Conservation (phyloP, 306 rosid species). For the Vigna mungo region DNA sequence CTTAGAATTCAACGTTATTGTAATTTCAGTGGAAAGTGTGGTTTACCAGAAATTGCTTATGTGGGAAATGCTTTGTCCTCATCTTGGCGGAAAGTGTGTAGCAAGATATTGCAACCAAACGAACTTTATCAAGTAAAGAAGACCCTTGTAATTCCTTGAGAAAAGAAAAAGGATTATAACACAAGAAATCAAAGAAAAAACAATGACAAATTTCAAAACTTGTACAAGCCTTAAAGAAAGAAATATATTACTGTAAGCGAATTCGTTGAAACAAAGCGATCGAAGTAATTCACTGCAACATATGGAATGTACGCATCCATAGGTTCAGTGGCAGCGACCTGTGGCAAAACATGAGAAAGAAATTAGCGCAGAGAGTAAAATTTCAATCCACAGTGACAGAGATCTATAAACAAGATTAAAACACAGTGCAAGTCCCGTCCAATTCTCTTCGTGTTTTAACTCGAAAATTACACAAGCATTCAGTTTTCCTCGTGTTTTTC, state of each 20-base stretch:
- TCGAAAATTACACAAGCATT: not conserved
- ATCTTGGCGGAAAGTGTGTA: slow-evolving; percentile 32
- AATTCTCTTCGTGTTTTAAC: not conserved
- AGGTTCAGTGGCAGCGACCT: not conserved
- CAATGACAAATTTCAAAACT: not conserved
- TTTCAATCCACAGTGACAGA: not conserved
- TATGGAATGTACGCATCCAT: slow-evolving; percentile 18
- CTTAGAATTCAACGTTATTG: not conserved
- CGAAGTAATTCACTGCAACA: slow-evolving; percentile 42
- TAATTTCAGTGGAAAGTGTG: not conserved
- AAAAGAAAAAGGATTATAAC: slow-evolving; percentile 6
- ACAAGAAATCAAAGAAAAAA: not conserved
- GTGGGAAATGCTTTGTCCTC: not conserved
- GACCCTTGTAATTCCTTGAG: not conserved
- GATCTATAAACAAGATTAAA: not conserved
- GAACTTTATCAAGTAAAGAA: not conserved
- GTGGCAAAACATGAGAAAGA: slow-evolving; percentile 4
- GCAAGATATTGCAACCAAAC: slow-evolving; percentile 24
- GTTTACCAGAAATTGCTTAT: slow-evolving; percentile 6
- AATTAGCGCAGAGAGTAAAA: slow-evolving; percentile 1
- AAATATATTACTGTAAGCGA: not conserved
- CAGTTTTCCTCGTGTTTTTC: not conserved
- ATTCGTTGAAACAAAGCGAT: slow-evolving; percentile 13
- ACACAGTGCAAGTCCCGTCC: not conserved
- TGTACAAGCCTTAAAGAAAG: not conserved